These are phyloP conservation scores for Jacaranda copaia DNA, from an alignment of 257 asterid species.

Conservation along the genomic window DNA sequence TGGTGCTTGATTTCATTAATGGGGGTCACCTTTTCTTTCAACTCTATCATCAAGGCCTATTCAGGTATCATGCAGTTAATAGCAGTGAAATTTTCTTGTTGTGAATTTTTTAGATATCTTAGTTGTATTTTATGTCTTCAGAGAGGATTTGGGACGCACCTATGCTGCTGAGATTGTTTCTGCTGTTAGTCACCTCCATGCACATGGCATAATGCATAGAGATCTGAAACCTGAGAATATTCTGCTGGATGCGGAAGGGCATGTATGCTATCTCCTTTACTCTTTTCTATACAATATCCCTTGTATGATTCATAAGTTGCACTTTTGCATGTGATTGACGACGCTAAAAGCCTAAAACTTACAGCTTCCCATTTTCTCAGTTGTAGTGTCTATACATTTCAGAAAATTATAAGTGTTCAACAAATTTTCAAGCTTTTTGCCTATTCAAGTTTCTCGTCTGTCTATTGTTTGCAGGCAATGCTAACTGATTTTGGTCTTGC, in stretches of 20 bases:
- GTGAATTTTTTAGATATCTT: constrained; percentile 12
- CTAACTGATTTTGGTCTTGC: constrained; percentile 88
- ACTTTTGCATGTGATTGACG: neutral
- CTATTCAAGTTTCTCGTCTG: neutral
- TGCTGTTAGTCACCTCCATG: constrained; percentile 81
- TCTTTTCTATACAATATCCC: neutral
- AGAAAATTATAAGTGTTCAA: neutral
- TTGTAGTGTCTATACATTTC: neutral
- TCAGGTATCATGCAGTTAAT: constrained; percentile 54
- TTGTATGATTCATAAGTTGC: constrained; percentile 1
- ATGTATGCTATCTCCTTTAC: constrained; percentile 53
- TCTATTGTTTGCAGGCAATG: constrained; percentile 55
- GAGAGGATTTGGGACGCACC: constrained; percentile 79
- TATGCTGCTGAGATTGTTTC: constrained; percentile 85
- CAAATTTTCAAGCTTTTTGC: constrained; percentile 1
- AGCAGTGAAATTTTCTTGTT: neutral
- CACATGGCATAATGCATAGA: constrained; percentile 81
- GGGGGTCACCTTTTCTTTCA: constrained; percentile 96
- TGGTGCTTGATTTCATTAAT: constrained; percentile 81
- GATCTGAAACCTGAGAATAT: constrained; percentile 90
- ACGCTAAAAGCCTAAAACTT: neutral
- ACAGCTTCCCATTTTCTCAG: neutral
- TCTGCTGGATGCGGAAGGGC: constrained; percentile 80
- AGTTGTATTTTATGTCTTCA: constrained; percentile 37
- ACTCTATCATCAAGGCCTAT: constrained; percentile 78